phyloP scores from a whole-genome alignment of 1,284 basidiomycete genomes.

The Tremellales sp. region DNA sequence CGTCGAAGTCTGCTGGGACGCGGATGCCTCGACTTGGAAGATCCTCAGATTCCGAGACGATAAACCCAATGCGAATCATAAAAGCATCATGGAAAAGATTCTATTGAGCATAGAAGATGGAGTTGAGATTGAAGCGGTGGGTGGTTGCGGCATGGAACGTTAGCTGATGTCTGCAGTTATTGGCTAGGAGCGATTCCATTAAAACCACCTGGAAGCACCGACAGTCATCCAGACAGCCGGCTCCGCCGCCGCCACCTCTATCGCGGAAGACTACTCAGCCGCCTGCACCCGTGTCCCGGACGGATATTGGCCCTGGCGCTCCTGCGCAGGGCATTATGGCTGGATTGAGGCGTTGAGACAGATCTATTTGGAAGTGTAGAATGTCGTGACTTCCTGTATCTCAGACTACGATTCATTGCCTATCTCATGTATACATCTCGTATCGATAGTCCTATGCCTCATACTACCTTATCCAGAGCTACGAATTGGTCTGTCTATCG shows the following conservation, averaged over 20 bases:
- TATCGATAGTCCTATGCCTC: too few relatives aligned
- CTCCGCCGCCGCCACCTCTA: conserved; percentile 3
- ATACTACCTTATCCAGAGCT: too few relatives aligned
- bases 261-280: conserved; percentile 7
- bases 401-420: too few relatives aligned
- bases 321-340: conserved; percentile 23
- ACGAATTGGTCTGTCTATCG: too few relatives aligned
- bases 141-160: conserved; percentile 27
- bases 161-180: conserved; percentile 17
- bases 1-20: conserved; percentile 90
- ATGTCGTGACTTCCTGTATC: too few relatives aligned
- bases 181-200: conserved; percentile 36
- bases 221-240: conserved; percentile 8
- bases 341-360: conserved; percentile 32
- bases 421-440: too few relatives aligned
- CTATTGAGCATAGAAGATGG: conserved; percentile 84
- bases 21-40: conserved; percentile 63
- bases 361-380: too few relatives aligned
- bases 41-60: conserved; percentile 90
- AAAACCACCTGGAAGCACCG: conserved; percentile 38
- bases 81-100: conserved; percentile 74
- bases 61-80: conserved; percentile 84
- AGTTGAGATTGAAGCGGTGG: conserved; percentile 75
- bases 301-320: conserved; percentile 3
- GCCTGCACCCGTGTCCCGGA: conserved; percentile 16